Evolutionary conservation across 768 basidiomycete genomes (phyloP).

Genomic region (Tulasnella sp.): DNA sequence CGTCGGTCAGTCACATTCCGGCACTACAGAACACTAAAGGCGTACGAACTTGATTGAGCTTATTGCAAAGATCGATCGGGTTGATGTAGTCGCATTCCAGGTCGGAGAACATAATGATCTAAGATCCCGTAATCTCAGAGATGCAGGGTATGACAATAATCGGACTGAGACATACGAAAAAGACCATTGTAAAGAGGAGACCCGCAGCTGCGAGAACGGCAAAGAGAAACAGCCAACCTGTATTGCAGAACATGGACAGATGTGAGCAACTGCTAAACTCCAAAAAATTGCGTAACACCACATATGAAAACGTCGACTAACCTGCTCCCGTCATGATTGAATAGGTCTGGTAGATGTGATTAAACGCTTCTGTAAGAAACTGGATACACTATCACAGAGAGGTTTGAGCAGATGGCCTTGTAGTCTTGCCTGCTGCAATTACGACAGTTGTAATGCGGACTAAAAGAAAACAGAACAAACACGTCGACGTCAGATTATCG

Average conservation of each 20-base stretch:
- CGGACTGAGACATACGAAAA: slow-evolving; percentile 62
- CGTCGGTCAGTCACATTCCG: background rate
- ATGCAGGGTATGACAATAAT: background rate
- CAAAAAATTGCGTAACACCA: too few relatives aligned
- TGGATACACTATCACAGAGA: too few relatives aligned
- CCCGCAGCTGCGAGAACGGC: slow-evolving; percentile 91
- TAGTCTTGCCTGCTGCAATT: too few relatives aligned
- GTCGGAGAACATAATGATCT: slow-evolving; percentile 99
- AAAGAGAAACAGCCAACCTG: slow-evolving; percentile 95
- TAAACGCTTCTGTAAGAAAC: too few relatives aligned
- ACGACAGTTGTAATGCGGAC: too few relatives aligned
- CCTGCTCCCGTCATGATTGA: too few relatives aligned
- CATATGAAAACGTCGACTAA: too few relatives aligned
- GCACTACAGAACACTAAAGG: background rate
- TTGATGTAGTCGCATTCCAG: slow-evolving; percentile 99
- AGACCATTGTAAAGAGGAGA: slow-evolving; percentile 96
- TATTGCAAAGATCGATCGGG: slow-evolving; percentile 99
- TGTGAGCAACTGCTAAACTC: too few relatives aligned
- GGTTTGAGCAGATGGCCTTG: too few relatives aligned
- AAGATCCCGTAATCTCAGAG: background rate
- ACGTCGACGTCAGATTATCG: too few relatives aligned
- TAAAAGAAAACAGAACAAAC: too few relatives aligned
- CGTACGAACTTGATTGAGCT: slow-evolving; percentile 76
- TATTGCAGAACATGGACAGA: background rate
- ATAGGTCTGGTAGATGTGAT: too few relatives aligned